Percentiles rank a stretch among this genome's conserved stretches.
These are phyloP conservation scores for Beauveria sp. DNA, from an alignment of 2,329 filamentous ascomycete genomes.

Conservation along the genomic window DNA sequence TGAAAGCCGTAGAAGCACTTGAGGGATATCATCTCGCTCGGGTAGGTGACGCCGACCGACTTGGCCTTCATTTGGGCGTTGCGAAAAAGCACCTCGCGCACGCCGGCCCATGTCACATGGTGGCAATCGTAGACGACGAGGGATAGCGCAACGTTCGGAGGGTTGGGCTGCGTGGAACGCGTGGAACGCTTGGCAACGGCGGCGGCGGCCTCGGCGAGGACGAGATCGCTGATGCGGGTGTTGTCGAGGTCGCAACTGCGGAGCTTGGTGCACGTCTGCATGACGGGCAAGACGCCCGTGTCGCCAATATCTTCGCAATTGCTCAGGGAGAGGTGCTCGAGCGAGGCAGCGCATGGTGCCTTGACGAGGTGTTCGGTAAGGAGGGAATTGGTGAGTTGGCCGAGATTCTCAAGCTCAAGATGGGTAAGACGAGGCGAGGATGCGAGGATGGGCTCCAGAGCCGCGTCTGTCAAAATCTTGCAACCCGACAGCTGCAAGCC, in stretches of 20 bases:
- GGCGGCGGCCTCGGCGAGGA: conserved; percentile 75
- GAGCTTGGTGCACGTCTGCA: conserved; percentile 66
- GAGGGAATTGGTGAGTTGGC: conserved; percentile 65
- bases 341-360: conserved; percentile 60
- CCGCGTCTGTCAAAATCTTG: conserved; percentile 62
- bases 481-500: conserved; percentile 79
- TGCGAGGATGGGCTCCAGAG: conserved; percentile 63
- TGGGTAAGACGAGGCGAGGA: conserved; percentile 73
- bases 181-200: conserved; percentile 61
- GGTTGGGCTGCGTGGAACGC: conserved; percentile 30
- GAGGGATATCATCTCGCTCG: conserved; percentile 71
- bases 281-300: conserved; percentile 70
- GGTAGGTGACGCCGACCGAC: conserved; percentile 45
- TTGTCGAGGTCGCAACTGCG: conserved; percentile 82
- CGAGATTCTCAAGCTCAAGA: conserved; percentile 82
- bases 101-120: conserved; percentile 85
- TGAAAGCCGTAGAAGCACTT: conserved; percentile 97
- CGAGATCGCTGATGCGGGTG: conserved; percentile 79
- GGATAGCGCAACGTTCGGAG: conserved; percentile 56
- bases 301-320: conserved; percentile 86
- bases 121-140: conserved; percentile 87
- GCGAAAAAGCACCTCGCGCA: conserved; percentile 76
- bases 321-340: conserved; percentile 79
- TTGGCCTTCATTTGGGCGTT: conserved; percentile 63
- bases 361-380: conserved; percentile 66